These are phyloP conservation scores for Coemansia sp. DNA, from an alignment of 192 early-diverging fungal species.

Conservation along the genomic window DNA sequence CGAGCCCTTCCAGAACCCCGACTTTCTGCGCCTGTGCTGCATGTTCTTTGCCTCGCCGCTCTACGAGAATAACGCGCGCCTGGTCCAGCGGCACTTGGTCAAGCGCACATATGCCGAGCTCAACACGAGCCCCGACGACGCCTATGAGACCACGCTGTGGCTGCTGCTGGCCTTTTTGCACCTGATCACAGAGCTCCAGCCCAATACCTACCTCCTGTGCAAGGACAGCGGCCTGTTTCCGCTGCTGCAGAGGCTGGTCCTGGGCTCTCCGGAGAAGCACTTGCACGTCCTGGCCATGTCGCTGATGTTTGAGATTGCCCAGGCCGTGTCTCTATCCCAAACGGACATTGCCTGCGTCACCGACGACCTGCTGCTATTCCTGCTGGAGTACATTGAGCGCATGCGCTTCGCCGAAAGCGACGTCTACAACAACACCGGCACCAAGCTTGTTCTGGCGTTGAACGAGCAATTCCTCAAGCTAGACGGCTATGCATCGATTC, in stretches of 20 bases:
- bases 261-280: conserved; percentile 21
- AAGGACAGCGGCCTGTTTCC: conserved; percentile 52
- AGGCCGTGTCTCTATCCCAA: conserved; percentile 43
- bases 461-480: conserved; percentile 43
- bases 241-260: conserved; percentile 38
- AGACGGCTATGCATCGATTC: conserved; percentile 14
- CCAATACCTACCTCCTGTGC: conserved; percentile 43
- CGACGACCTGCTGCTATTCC: conserved; percentile 33
- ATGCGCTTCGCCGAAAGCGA: conserved; percentile 57
- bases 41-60: conserved; percentile 56
- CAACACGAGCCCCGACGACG: conserved; percentile 11
- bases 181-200: conserved; percentile 47
- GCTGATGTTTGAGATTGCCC: conserved; percentile 56
- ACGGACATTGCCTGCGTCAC: conserved; percentile 35
- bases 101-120: conserved; percentile 54
- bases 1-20: conserved; percentile 54
- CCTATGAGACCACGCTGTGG: conserved; percentile 37
- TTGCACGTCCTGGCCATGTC: conserved; percentile 55
- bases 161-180: conserved; percentile 49
- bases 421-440: conserved; percentile 56
- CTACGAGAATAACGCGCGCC: conserved; percentile 52
- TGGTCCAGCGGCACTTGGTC: conserved; percentile 53
- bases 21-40: conserved; percentile 50
- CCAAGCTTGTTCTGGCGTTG: conserved; percentile 54
- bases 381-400: conserved; percentile 52